Evolutionary conservation across 768 basidiomycete species (phyloP).

Genomic region (Auriscalpium orientale): DNA sequence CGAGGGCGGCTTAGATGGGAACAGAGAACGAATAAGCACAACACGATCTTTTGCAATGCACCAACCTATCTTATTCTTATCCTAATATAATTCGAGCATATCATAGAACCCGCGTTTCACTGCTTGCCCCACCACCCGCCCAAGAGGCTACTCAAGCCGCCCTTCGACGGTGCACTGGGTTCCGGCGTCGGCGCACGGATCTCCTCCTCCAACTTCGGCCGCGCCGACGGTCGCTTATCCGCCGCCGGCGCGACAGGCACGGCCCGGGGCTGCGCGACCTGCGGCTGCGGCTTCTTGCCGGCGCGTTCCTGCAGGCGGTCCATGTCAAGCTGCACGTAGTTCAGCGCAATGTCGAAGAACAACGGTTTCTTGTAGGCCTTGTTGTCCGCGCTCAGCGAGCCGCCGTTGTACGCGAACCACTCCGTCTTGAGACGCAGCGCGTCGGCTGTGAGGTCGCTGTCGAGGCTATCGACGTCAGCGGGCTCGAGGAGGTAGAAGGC

Average conservation of each 20-base stretch:
- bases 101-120: neutral
- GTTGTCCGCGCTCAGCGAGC: conserved; percentile 33
- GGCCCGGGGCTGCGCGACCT: conserved; percentile 16
- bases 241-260: conserved; percentile 21
- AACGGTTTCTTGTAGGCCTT: conserved; percentile 69
- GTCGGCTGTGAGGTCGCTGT: conserved; percentile 39
- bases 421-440: conserved; percentile 53
- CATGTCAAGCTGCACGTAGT: conserved; percentile 86
- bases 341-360: conserved; percentile 92
- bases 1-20: neutral
- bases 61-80: neutral
- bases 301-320: conserved; percentile 63
- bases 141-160: conserved; percentile 59
- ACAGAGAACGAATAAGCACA: neutral
- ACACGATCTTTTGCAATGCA: neutral
- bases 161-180: conserved; percentile 31
- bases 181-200: conserved; percentile 43
- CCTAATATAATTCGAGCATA: neutral
- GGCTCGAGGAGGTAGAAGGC: conserved; percentile 49
- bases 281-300: conserved; percentile 41
- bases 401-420: conserved; percentile 78
- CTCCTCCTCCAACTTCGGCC: conserved; percentile 51
- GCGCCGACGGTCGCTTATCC: conserved; percentile 43
- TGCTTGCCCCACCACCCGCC: conserved; percentile 72
- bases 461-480: conserved; percentile 42